Evolutionary conservation across 2,329 filamentous ascomycete species (phyloP), one percentile per base, ranked within the genome.

Genomic region (Alternaria dauci): DNA sequence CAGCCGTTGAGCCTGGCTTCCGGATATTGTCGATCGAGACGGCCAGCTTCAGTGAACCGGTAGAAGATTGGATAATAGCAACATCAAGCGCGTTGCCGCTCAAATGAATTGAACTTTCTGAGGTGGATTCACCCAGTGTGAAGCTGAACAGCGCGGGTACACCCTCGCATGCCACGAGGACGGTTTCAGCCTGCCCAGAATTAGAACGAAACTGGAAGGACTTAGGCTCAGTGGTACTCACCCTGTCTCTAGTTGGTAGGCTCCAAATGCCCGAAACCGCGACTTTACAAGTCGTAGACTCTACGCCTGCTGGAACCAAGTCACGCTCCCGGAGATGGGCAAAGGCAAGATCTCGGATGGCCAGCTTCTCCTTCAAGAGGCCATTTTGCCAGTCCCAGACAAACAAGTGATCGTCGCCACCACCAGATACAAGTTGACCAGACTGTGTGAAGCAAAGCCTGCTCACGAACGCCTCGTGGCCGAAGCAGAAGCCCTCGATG

Each of bases 401-500:
- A 62, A 90, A 87, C 9, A 99, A 73, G 65, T 89, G 86, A 59
- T 89, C 83, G 70, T 98, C 94, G 4, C 94, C 95, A 50, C 94
- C 94, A 9, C 92, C 95, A 6, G 93, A 96, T 32, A 98, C 80
- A 30, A 99, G 84, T 1, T 90, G 68, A n/a, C 88, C 84, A 3
- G 84, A 83, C 25, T 82, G 74, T 0, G 89, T 88, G 18, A 94
- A 80, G 71, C 89, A 90, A 43, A 99, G 81, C 59, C 87, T 88
- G 80, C 86, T 93, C 66, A 99, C 84, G 76, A 98, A 98, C 38
- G 94, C 87, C 53, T 85, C 88, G 79, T 99, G 95, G 4, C 93
- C 94, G 3, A 97, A 85, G 75, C 94, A 98, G 78, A 91, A 98
- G 0, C 85, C 85, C 78, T 98, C 93, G 65, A 97, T 96, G 61